A percentile compares a stretch with the other conserved stretches of the same genome.
Conservation (phyloP, 1,139 yeast genomes). For the Candida sojae region DNA sequence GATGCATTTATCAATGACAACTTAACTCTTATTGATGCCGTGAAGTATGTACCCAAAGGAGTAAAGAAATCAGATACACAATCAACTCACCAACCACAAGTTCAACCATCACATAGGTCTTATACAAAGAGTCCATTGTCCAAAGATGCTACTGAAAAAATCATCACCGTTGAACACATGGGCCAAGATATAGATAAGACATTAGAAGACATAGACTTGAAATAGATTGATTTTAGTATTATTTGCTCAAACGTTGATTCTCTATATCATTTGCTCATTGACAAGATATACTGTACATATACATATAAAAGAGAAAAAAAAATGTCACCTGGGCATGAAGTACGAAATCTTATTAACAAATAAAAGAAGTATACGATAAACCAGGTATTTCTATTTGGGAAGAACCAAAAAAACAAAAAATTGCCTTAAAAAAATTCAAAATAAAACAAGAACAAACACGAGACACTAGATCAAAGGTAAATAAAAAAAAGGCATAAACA, state of each 20-base stretch:
- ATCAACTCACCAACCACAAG: background rate
- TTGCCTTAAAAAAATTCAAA: constrained; percentile 19
- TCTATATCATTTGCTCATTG: background rate
- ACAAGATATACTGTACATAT: background rate
- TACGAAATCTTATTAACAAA: constrained; percentile 38
- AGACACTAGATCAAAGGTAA: constrained; percentile 20
- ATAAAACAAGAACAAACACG: constrained; percentile 24
- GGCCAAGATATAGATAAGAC: constrained; percentile 8
- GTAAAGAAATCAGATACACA: background rate
- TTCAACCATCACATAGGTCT: background rate
- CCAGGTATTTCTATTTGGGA: constrained; percentile 50
- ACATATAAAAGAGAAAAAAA: background rate
- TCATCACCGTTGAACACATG: constrained; percentile 1
- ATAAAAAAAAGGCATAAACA: constrained; percentile 12
- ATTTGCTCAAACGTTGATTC: background rate
- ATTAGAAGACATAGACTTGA: constrained; percentile 11
- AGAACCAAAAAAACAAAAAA: constrained; percentile 29
- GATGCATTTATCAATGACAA: constrained; percentile 33
- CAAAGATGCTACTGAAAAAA: constrained; percentile 11
- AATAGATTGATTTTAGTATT: background rate
- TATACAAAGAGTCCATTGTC: constrained; percentile 14
- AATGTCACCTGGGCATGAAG: constrained; percentile 58
- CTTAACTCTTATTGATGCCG: constrained; percentile 18
- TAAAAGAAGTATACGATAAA: constrained; percentile 44
- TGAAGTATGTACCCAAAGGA: constrained; percentile 5